Conservation (phyloP, 345 rosid genomes). For the Odontarrhena argentea region DNA sequence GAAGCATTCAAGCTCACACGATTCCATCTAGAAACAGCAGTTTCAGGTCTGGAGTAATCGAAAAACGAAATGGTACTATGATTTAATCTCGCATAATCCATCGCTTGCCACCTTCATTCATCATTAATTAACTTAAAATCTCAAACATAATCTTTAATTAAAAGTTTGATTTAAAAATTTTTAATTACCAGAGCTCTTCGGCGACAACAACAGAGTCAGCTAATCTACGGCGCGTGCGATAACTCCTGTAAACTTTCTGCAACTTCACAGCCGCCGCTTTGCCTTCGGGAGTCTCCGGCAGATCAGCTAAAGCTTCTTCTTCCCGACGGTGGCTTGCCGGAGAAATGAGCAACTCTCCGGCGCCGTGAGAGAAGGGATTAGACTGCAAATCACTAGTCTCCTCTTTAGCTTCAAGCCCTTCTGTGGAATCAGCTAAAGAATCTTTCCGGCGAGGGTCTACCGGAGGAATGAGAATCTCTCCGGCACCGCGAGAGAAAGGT, state of each 20-base stretch:
- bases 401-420: conserved; percentile 3
- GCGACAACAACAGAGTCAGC: conserved; percentile 92
- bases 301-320: background rate
- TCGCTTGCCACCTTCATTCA: conserved; percentile 74
- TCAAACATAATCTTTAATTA: conserved; percentile 8
- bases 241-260: conserved; percentile 85
- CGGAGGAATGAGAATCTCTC: conserved; percentile 38
- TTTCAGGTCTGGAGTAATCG: conserved; percentile 67
- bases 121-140: conserved; percentile 12
- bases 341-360: conserved; percentile 40
- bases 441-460: conserved; percentile 13
- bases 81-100: conserved; percentile 73
- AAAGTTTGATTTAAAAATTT: background rate
- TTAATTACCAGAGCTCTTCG: conserved; percentile 76
- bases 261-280: conserved; percentile 62
- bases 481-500: conserved; percentile 41
- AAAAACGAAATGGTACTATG: conserved; percentile 85
- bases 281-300: conserved; percentile 4
- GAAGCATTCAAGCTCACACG: conserved; percentile 78
- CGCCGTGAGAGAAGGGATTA: conserved; percentile 38
- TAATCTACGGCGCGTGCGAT: conserved; percentile 86
- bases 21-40: conserved; percentile 74
- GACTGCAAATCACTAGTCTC: conserved; percentile 39
- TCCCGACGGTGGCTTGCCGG: conserved; percentile 18
- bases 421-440: background rate